These are phyloP conservation scores for Trichomonascaceae sp. DNA, from an alignment of 1,139 yeast species.

Conservation along the genomic window DNA sequence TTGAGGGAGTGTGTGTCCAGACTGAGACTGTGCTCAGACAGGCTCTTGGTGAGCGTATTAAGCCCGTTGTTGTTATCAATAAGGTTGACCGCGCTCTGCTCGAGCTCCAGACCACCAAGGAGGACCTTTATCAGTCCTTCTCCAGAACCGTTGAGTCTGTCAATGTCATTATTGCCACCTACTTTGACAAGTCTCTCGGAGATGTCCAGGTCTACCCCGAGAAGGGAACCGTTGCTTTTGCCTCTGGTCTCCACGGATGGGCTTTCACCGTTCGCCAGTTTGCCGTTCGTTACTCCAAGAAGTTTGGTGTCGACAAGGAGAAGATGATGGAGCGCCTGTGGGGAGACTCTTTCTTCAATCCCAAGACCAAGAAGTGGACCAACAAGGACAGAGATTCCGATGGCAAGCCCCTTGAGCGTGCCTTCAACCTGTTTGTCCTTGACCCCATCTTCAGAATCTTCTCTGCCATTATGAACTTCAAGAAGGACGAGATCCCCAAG, in stretches of 20 bases:
- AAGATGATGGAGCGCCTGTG: constrained; percentile 99
- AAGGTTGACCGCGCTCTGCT: constrained; percentile 99
- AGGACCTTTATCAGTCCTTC: constrained; percentile 97
- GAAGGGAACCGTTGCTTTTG: constrained; percentile 98
- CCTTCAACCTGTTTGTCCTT: constrained; percentile 97
- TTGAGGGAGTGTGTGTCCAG: constrained; percentile 99
- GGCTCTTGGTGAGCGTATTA: constrained; percentile 98
- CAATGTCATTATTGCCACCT: constrained; percentile 95
- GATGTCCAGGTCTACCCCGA: constrained; percentile 99
- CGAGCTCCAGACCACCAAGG: constrained; percentile 98
- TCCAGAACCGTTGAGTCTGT: constrained; percentile 98
- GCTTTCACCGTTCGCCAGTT: constrained; percentile 99
- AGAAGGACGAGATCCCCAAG: constrained; percentile 88
- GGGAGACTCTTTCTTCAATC: constrained; percentile 99
- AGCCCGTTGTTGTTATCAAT: constrained; percentile 97
- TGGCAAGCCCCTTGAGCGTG: constrained; percentile 95
- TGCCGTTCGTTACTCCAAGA: constrained; percentile 96
- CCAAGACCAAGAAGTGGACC: constrained; percentile 99
- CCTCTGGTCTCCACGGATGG: constrained; percentile 99
- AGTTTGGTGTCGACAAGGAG: constrained; percentile 95
- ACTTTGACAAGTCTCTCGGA: constrained; percentile 82
- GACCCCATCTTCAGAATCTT: constrained; percentile 99
- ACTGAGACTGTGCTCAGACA: constrained; percentile 99
- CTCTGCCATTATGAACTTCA: constrained; percentile 91
- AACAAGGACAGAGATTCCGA: constrained; percentile 92